Conservation (phyloP, 768 basidiomycete genomes). For the Hysterangium stoloniferum region DNA sequence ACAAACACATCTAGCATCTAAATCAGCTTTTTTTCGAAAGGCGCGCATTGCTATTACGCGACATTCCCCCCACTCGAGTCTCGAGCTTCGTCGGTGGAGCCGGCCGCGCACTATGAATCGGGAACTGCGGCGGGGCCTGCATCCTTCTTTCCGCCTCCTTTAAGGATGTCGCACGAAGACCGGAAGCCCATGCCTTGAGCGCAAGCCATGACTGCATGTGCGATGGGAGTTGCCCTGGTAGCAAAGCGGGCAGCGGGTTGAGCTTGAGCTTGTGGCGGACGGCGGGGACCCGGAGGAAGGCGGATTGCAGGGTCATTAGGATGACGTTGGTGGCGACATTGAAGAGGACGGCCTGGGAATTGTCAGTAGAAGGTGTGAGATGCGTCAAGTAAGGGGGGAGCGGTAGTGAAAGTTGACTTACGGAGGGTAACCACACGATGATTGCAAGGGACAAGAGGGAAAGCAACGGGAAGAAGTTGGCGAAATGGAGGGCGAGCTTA, state of each 20-base stretch:
- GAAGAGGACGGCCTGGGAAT: slow-evolving; percentile 44
- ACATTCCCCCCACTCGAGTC: too few relatives aligned
- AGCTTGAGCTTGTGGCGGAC: slow-evolving; percentile 34
- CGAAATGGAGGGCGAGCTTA: slow-evolving; percentile 51
- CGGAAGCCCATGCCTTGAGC: background rate
- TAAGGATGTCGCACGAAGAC: background rate
- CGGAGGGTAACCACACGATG: slow-evolving; percentile 56
- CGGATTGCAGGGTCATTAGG: slow-evolving; percentile 44
- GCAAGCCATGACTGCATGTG: background rate
- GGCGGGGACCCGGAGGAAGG: slow-evolving; percentile 34
- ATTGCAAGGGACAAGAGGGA: slow-evolving; percentile 44
- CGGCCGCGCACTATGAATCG: background rate
- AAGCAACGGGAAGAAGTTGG: slow-evolving; percentile 59
- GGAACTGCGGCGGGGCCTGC: background rate
- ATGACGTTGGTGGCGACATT: slow-evolving; percentile 48
- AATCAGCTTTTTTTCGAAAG: too few relatives aligned
- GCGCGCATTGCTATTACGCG: too few relatives aligned
- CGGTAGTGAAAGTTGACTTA: slow-evolving; percentile 30
- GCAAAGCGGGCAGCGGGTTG: slow-evolving; percentile 21
- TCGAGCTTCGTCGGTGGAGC: too few relatives aligned
- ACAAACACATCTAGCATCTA: too few relatives aligned
- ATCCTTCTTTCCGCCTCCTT: background rate
- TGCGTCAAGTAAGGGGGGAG: background rate
- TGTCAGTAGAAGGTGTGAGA: background rate
- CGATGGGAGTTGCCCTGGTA: background rate